These are phyloP conservation scores for Dendrobium chrysotoxum DNA, from an alignment of 106 monocot species.

Conservation along the genomic window DNA sequence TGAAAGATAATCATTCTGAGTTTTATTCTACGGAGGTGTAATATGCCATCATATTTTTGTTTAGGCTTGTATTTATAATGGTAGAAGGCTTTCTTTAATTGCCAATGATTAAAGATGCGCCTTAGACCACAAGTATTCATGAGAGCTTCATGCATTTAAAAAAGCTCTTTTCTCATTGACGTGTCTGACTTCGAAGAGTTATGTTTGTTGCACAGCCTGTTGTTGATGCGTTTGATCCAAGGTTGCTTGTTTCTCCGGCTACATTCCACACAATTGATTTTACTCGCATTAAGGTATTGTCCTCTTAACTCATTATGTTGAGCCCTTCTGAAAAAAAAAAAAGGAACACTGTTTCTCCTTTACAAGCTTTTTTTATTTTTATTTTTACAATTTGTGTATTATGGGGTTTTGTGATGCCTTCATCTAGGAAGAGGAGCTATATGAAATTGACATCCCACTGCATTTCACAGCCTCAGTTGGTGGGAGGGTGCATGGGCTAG, in stretches of 20 bases:
- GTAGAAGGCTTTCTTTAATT: background rate
- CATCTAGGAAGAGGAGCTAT: slow-evolving; percentile 87
- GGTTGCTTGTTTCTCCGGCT: slow-evolving; percentile 74
- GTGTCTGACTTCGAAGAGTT: background rate
- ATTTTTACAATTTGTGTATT: background rate
- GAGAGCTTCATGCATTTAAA: background rate
- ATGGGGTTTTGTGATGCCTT: background rate
- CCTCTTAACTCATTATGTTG: background rate
- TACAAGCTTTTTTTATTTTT: background rate
- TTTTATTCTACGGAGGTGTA: no score
- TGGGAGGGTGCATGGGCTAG: slow-evolving; percentile 83
- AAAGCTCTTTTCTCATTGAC: background rate
- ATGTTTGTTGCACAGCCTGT: slow-evolving; percentile 54
- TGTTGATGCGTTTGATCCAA: slow-evolving; percentile 97
- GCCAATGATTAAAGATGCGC: background rate
- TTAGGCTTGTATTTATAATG: background rate
- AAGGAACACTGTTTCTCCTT: background rate
- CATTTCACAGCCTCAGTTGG: slow-evolving; percentile 69
- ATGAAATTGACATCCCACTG: slow-evolving; percentile 84
- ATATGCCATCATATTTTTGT: background rate
- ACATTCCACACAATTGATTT: slow-evolving; percentile 71
- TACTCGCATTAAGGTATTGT: slow-evolving; percentile 67
- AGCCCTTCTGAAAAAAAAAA: background rate
- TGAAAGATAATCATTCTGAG: no score
- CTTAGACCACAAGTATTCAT: background rate